Conservation (phyloP, 441 rosid species). For the Populus hybrid region DNA sequence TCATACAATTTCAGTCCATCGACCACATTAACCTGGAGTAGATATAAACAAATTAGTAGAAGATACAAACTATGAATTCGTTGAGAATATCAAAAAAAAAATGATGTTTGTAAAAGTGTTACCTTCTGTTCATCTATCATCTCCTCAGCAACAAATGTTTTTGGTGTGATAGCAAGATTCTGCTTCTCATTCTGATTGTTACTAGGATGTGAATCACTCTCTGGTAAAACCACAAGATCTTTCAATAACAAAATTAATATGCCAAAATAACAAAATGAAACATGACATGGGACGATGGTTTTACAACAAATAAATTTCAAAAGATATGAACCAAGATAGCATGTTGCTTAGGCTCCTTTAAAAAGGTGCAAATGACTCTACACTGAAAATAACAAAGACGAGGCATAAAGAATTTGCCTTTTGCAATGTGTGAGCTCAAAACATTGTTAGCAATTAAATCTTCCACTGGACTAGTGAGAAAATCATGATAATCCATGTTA, state of each 20-base stretch:
- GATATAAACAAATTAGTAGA: slow-evolving; percentile 17
- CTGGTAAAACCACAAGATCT: slow-evolving; percentile 30
- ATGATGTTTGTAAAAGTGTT: slow-evolving; percentile 12
- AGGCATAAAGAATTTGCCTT: not conserved
- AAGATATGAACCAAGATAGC: not conserved
- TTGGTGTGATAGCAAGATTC: slow-evolving; percentile 40
- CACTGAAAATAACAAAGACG: not conserved
- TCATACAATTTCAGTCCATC: slow-evolving; percentile 85
- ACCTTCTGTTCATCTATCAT: slow-evolving; percentile 70
- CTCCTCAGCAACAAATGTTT: slow-evolving; percentile 62
- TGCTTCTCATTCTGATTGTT: slow-evolving; percentile 45
- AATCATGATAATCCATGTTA: not conserved
- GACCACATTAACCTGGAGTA: slow-evolving; percentile 73
- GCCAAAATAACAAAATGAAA: not conserved
- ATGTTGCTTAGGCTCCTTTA: not conserved
- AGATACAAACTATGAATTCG: not conserved
- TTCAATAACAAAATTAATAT: slow-evolving; percentile 12
- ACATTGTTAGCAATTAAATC: not conserved
- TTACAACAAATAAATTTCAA: not conserved
- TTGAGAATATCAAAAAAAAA: not conserved
- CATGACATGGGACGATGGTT: not conserved
- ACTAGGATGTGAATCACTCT: slow-evolving; percentile 29
- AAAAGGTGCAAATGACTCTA: not conserved
- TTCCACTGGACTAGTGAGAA: not conserved
- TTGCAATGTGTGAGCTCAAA: not conserved